phyloP scores from a whole-genome alignment of 768 basidiomycete genomes.

The Phanerochaete carnosa region DNA sequence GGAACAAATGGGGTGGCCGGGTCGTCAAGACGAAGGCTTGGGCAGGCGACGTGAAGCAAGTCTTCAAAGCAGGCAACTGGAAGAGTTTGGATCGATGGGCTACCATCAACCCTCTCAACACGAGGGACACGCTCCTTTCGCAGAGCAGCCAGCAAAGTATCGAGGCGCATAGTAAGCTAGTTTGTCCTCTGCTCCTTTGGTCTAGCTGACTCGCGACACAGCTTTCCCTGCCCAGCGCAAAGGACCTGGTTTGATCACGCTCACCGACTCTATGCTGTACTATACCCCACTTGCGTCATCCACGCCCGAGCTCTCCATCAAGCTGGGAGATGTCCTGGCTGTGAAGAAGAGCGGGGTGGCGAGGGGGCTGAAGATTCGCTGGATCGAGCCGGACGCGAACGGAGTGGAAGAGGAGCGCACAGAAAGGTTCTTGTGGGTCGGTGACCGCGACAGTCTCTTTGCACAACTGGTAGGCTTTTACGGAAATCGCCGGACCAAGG shows the following conservation, averaged over 20 bases:
- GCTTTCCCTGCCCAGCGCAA: constrained; percentile 59
- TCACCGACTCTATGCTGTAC: constrained; percentile 44
- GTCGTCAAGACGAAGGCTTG: constrained; percentile 44
- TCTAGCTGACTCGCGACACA: constrained; percentile 19
- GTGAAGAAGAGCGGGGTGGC: constrained; percentile 53
- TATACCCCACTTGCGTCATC: constrained; percentile 54
- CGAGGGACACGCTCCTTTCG: constrained; percentile 10
- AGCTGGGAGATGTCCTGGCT: constrained; percentile 43
- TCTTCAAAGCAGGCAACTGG: constrained; percentile 32
- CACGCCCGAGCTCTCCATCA: constrained; percentile 43
- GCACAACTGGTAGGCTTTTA: constrained; percentile 54
- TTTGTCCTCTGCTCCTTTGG: not conserved
- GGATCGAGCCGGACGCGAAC: constrained; percentile 29
- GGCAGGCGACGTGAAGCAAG: constrained; percentile 35
- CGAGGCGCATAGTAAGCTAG: constrained; percentile 21
- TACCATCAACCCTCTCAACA: constrained; percentile 1
- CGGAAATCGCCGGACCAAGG: constrained; percentile 42
- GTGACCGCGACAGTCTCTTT: constrained; percentile 63
- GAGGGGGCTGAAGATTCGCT: constrained; percentile 49
- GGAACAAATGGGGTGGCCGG: constrained; percentile 56
- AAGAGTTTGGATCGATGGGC: constrained; percentile 20
- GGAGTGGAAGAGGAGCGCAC: constrained; percentile 37
- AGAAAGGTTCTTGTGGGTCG: constrained; percentile 59
- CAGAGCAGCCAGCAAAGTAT: constrained; percentile 10
- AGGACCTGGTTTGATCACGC: constrained; percentile 55